Evolutionary conservation across 352 stramenopile genomes (phyloP), one percentile per base, ranked within the genome.

Genomic region (Phytopythium mirpurense): DNA sequence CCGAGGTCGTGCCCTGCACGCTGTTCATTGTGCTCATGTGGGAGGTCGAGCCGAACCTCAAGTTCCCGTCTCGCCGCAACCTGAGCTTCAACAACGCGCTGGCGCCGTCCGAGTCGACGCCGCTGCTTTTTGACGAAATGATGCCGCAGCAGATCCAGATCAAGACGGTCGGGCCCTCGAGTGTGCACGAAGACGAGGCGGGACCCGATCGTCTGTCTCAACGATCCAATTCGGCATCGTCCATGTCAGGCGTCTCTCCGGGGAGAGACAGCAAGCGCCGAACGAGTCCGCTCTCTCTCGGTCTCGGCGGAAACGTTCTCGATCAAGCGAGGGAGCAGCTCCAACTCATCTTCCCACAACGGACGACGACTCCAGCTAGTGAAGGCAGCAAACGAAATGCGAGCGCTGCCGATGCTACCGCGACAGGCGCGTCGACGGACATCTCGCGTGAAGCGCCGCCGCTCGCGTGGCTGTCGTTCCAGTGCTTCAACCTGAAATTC

Each of bases 21-120:
- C 62, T 92, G n/a, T 94, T 94, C 54, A 57, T 94, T 1, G 62
- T 88, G 42, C 62, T 94, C n/a, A 92, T 94, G 83, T 90, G 79
- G 79, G 74, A 94, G 27, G 81, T 92, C 29, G 81, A 94, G 46
- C 80, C 83, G 14, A 71, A 80, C 37, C 58, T 90, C 31, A 71
- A 85, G 52, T 73, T 91, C 40, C 75, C 74, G 29, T 75, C 78
- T 1, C 60, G 72, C 5, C 57, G 77, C 21, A 78, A 72, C 32
- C 70, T 78, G 32, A 86, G 73, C 36, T 68, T 77, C 38, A 71
- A 67, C 26, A 70, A 64, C 19, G 58, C 52, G 21, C 40, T 61
- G 21, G 50, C 63, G 7, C 63, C 61, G 35, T 68, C 67, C 2
- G 68, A 87, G 59, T 65, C 73, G 5, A 87, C 74, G 27, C 79